Evolutionary conservation across 805 yeast genomes (phyloP).

Genomic region (Ogataea saltuana): DNA sequence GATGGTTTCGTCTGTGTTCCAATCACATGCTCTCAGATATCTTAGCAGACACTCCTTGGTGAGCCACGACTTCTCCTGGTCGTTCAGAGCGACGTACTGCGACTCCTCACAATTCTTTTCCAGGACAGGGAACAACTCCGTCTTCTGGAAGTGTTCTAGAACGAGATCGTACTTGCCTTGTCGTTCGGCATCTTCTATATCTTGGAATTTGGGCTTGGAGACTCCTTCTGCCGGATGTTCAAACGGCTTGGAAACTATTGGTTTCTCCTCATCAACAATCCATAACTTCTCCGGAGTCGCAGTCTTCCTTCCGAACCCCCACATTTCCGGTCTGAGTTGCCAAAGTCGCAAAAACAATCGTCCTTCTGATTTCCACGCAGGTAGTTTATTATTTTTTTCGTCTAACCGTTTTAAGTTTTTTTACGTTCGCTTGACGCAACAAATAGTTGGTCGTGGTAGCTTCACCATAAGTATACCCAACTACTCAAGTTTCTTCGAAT

Average conservation of each 20-base stretch:
- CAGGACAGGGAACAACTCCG: conserved; percentile 48
- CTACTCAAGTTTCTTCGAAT: conserved; percentile 11
- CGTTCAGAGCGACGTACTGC: conserved; percentile 40
- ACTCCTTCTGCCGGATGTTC: conserved; percentile 44
- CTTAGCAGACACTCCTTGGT: conserved; percentile 87
- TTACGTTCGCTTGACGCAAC: no score
- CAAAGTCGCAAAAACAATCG: neutral
- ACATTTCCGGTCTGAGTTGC: conserved; percentile 30
- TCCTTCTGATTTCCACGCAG: neutral
- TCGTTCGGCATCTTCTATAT: conserved; percentile 51
- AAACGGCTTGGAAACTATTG: conserved; percentile 46
- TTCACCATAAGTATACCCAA: no score
- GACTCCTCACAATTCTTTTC: conserved; percentile 43
- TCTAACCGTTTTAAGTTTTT: neutral
- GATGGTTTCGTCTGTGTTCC: conserved; percentile 71
- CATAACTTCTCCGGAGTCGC: conserved; percentile 26
- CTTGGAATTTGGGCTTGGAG: conserved; percentile 46
- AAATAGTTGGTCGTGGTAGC: no score
- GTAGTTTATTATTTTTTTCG: neutral
- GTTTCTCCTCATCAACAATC: conserved; percentile 29
- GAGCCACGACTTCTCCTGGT: conserved; percentile 81
- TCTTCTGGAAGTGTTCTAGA: conserved; percentile 55
- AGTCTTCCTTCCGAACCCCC: conserved; percentile 31
- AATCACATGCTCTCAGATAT: conserved; percentile 89
- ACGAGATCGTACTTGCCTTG: conserved; percentile 57